phyloP scores from a whole-genome alignment of 805 yeast genomes.

The Blastobotrys peoriensis region DNA sequence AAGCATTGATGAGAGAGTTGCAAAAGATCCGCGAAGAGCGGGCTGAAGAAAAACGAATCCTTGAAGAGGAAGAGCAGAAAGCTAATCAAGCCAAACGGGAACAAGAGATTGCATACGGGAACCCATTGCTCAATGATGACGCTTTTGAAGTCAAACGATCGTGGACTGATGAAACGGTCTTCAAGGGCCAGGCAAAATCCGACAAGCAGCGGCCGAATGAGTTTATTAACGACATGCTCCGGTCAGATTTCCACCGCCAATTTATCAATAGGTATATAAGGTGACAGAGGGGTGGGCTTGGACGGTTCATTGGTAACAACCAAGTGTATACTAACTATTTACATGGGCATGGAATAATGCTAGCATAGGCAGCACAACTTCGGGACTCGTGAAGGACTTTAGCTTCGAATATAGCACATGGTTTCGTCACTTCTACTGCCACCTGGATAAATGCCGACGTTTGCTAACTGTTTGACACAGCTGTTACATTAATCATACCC shows the following conservation, averaged over 20 bases:
- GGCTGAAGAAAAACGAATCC: constrained; percentile 20
- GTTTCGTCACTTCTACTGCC: no score
- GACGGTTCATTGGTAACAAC: no score
- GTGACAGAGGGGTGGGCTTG: no score
- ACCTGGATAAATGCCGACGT: no score
- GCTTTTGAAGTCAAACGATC: constrained; percentile 22
- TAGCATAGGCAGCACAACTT: no score
- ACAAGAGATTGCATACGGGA: constrained; percentile 27
- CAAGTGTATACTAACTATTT: no score
- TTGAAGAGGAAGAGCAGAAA: constrained; percentile 18
- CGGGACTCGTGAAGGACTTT: no score
- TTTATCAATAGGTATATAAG: constrained; percentile 31
- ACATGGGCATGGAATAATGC: no score
- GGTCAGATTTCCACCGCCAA: constrained; percentile 34
- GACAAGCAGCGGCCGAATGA: constrained; percentile 18
- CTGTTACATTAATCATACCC: no score
- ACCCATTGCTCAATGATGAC: constrained; percentile 25
- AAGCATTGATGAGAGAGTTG: constrained; percentile 28
- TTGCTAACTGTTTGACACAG: no score
- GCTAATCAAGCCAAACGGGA: constrained; percentile 19
- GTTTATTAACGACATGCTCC: constrained; percentile 31
- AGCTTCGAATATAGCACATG: no score
- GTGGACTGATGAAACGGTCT: constrained; percentile 33
- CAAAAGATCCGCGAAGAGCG: constrained; percentile 31
- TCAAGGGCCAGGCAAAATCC: constrained; percentile 30